phyloP scores from a whole-genome alignment of 768 basidiomycete genomes.

The Mycena polygramma region DNA sequence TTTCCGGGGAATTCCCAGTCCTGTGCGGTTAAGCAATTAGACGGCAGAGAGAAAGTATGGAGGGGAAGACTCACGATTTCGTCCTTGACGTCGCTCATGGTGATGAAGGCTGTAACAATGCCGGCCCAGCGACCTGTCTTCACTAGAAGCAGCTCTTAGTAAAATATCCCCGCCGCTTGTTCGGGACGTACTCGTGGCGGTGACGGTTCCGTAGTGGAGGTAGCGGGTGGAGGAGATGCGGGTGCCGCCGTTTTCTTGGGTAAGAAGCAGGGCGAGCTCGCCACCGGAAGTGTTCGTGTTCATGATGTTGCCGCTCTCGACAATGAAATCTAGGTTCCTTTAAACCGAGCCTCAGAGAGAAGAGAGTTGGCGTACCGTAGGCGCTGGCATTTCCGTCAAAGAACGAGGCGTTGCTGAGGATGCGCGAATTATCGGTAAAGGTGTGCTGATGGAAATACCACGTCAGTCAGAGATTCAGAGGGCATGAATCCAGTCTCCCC shows the following conservation, averaged over 20 bases:
- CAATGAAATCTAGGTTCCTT: slow-evolving; percentile 69
- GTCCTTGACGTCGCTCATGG: slow-evolving; percentile 87
- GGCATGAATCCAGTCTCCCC: too few species aligned
- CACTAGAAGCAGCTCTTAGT: slow-evolving; percentile 54
- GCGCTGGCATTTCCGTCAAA: slow-evolving; percentile 82
- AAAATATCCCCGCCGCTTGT: background rate
- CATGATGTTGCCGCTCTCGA: slow-evolving; percentile 76
- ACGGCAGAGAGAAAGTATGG: background rate
- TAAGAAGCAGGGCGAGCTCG: slow-evolving; percentile 77
- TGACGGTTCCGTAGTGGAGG: slow-evolving; percentile 84
- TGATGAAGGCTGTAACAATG: slow-evolving; percentile 88
- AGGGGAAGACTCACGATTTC: slow-evolving; percentile 60
- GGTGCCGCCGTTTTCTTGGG: slow-evolving; percentile 80
- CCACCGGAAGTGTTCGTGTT: slow-evolving; percentile 73
- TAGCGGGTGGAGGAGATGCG: slow-evolving; percentile 85
- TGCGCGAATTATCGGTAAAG: slow-evolving; percentile 74
- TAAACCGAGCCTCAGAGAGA: background rate
- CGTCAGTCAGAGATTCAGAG: slow-evolving; percentile 14
- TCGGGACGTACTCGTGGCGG: slow-evolving; percentile 63
- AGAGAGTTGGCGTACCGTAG: slow-evolving; percentile 60
- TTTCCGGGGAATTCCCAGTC: slow-evolving; percentile 89
- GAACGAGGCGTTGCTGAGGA: slow-evolving; percentile 73
- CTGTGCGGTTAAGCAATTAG: background rate
- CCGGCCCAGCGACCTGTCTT: slow-evolving; percentile 86
- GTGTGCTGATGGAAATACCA: slow-evolving; percentile 59